A percentile compares a stretch with the other conserved stretches of the same genome.
Evolutionary conservation across 345 rosid species (phyloP).

Genomic region (Crucihimalaya himalaica): DNA sequence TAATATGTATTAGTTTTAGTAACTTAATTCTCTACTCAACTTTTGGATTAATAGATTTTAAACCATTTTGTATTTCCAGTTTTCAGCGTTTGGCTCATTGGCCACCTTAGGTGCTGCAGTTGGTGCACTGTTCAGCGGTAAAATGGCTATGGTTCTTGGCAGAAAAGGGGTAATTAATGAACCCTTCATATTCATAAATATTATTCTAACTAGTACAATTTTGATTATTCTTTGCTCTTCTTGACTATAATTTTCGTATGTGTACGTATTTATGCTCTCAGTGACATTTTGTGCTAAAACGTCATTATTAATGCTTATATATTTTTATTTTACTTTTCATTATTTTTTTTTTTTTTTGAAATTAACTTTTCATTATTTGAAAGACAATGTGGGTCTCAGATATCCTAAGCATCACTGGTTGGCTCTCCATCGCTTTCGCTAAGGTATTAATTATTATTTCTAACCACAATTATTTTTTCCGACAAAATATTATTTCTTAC

Average conservation of each 20-base stretch:
- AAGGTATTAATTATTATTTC: slow-evolving; percentile 38
- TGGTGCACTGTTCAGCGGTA: slow-evolving; percentile 42
- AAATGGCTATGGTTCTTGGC: slow-evolving; percentile 40
- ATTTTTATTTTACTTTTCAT: background rate
- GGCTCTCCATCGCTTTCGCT: slow-evolving; percentile 54
- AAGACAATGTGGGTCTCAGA: slow-evolving; percentile 50
- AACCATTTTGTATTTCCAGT: slow-evolving; percentile 10
- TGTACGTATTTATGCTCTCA: too few relatives aligned
- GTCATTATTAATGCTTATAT: background rate
- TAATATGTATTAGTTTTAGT: too few relatives aligned
- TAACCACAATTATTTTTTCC: background rate
- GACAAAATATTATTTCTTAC: background rate
- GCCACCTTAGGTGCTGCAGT: slow-evolving; percentile 38
- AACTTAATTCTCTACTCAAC: too few relatives aligned
- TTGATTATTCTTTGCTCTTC: background rate
- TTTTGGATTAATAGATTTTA: background rate
- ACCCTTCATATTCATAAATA: background rate
- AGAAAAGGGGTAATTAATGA: slow-evolving; percentile 35
- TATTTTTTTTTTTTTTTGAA: too few relatives aligned
- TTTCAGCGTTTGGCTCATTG: slow-evolving; percentile 39
- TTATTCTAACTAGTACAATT: background rate
- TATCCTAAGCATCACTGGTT: slow-evolving; percentile 46
- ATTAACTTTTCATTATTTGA: background rate
- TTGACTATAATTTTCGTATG: background rate
- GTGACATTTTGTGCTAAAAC: background rate